These are phyloP conservation scores for Takakia lepidozioides DNA, from an alignment of 225 moss, liverwort and hornwort genomes.

Conservation along the genomic window DNA sequence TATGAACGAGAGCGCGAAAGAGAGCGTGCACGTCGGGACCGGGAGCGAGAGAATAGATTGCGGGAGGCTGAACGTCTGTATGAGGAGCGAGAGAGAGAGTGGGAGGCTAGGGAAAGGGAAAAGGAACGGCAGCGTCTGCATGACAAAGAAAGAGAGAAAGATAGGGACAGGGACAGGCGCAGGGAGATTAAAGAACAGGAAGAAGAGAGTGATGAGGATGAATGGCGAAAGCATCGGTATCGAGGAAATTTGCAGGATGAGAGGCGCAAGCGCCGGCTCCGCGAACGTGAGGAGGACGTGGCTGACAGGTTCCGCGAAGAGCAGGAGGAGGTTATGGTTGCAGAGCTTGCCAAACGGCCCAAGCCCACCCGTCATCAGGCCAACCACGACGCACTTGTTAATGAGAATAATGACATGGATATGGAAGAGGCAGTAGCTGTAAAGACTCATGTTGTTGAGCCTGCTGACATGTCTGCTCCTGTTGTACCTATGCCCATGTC, in stretches of 20 bases:
- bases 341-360: slow-evolving; percentile 46
- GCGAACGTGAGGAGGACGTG: slow-evolving; percentile 78
- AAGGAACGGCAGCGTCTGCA: slow-evolving; percentile 69
- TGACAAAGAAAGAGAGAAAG: slow-evolving; percentile 90
- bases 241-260: slow-evolving; percentile 63
- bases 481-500: slow-evolving; percentile 20
- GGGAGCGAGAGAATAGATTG: slow-evolving; percentile 72
- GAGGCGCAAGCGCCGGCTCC: slow-evolving; percentile 69
- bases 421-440: slow-evolving; percentile 32
- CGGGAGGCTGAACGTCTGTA: slow-evolving; percentile 81
- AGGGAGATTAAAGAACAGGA: slow-evolving; percentile 92
- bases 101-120: slow-evolving; percentile 89
- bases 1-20: slow-evolving; percentile 83
- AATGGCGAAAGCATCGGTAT: slow-evolving; percentile 72
- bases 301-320: slow-evolving; percentile 75
- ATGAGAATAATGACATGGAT: slow-evolving; percentile 40
- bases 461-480: slow-evolving; percentile 19
- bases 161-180: slow-evolving; percentile 82
- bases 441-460: slow-evolving; percentile 16
- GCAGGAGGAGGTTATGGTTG: slow-evolving; percentile 41
- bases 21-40: slow-evolving; percentile 67
- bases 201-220: slow-evolving; percentile 92
- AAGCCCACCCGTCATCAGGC: slow-evolving; percentile 67
- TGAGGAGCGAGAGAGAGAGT: slow-evolving; percentile 84
- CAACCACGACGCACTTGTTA: slow-evolving; percentile 17